Evolutionary conservation across 225 moss, liverwort and hornwort genomes (phyloP).

Genomic region (Rhytidiadelphus loreus): DNA sequence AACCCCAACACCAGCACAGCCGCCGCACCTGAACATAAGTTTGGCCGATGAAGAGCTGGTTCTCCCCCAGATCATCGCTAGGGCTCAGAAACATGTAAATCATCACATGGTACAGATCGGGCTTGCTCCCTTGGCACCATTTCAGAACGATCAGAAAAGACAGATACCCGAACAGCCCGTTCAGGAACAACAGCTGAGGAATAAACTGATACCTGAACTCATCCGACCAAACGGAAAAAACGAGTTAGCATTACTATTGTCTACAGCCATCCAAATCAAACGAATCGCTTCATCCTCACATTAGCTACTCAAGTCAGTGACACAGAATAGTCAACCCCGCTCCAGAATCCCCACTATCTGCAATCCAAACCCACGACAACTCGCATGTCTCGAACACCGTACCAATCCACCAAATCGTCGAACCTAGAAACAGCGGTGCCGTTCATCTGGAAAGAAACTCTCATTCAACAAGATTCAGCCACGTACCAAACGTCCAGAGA

Average conservation of each 20-base stretch:
- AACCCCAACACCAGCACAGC: background rate
- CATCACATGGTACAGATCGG: conserved; percentile 99
- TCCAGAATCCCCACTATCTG: background rate
- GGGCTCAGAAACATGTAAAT: conserved; percentile 99
- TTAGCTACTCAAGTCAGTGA: no score
- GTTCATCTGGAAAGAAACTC: background rate
- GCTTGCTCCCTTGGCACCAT: conserved; percentile 88
- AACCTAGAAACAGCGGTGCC: background rate
- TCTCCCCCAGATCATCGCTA: conserved; percentile 39
- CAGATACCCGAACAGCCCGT: conserved; percentile 44
- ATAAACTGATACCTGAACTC: conserved; percentile 81
- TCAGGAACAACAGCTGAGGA: conserved; percentile 91
- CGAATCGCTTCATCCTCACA: background rate
- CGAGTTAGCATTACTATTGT: background rate
- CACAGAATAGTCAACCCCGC: background rate
- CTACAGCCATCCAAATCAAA: background rate
- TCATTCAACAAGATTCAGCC: no score
- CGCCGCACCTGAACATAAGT: conserved; percentile 47
- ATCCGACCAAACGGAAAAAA: background rate
- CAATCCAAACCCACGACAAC: background rate
- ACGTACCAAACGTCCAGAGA: conserved; percentile 69
- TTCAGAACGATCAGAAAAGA: conserved; percentile 85
- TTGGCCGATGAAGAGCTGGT: conserved; percentile 73
- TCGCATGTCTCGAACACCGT: background rate
- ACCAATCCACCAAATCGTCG: background rate